Base-by-base conservation (phyloP, 495 filamentous ascomycete genomes). In the Talaromyces proteolyticus region DNA sequence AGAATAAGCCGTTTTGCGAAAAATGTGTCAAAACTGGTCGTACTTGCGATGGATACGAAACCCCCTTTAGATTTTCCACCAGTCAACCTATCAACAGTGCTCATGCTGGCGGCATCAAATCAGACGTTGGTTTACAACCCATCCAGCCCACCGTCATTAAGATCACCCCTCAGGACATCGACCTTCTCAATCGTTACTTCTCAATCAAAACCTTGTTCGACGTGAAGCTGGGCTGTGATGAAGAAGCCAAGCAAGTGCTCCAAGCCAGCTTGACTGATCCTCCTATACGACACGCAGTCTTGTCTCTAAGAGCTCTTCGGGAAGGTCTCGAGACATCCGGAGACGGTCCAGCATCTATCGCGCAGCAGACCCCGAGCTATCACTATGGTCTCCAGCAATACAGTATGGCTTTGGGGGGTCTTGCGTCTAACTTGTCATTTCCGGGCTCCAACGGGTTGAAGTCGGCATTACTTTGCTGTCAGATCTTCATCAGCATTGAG, bases 271-370 rank as follows among this genome's bases (percentile, higher is more conserved):
- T 80, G 42, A 73, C 73, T 14, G 79, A 85, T 57, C 69, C 83
- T 3, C 71, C 78, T 4, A 80, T 88, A 39, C 73, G 79, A 19
- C 82, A 88, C 60, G 81, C 84, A 6, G 74, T 85, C 1, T 70
- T 86, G 12, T 84, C 82, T 36, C 64, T 88, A 21, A 79, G 80
- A 42, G 78, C 81, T 1, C 64, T 85, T 20, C 85, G 86, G 51
- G 79, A 84, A 55, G 79, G 74, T 5, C 56, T 81, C 42, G 70
- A 63, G 26, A 47, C 20, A 17, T 29, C 34, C 74, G 59, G 26
- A 40, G 45, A 51, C 19, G 34, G 25, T 42, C 22, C 50, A 5
- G 57, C 64, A 3, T 34, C 47, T 12, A 37, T 47, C 34, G 49
- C 49, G 38, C 59, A 57, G 50, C 63, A 59, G 49, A 61, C 53